Conservation (phyloP, 139 green algal genomes). For the Haematococcus lacustris region DNA sequence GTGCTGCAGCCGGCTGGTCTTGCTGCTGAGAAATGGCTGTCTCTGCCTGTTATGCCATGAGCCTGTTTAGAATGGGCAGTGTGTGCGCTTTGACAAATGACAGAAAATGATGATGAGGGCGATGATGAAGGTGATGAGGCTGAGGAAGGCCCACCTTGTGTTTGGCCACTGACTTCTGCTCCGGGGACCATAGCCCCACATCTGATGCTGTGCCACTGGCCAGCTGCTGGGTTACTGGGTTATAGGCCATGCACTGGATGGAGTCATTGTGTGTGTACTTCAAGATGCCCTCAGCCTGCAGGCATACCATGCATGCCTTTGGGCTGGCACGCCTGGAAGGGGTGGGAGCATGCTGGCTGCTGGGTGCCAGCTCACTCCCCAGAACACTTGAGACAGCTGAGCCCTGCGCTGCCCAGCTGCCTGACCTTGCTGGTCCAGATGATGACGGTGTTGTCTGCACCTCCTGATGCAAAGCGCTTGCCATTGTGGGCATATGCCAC, state of each 20-base stretch:
- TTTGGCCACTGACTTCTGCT: slow-evolving; percentile 78
- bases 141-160: slow-evolving; percentile 53
- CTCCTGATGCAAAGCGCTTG: slow-evolving; percentile 75
- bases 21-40: no score
- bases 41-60: no score
- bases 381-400: no score
- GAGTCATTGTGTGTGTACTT: slow-evolving; percentile 79
- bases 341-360: no score
- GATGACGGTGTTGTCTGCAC: slow-evolving; percentile 80
- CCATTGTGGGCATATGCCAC: slow-evolving; percentile 71
- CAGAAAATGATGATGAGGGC: no score
- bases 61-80: no score
- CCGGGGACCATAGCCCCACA: slow-evolving; percentile 76
- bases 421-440: slow-evolving; percentile 84
- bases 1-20: no score
- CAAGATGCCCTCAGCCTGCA: slow-evolving; percentile 69
- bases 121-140: background rate
- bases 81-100: no score
- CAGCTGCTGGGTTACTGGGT: slow-evolving; percentile 77
- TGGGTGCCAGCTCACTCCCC: no score
- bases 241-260: slow-evolving; percentile 74
- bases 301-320: no score
- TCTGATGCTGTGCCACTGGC: slow-evolving; percentile 62
- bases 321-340: no score
- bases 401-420: no score